phyloP scores from a whole-genome alignment of 352 stramenopile genomes.

The Globisporangium megalacanthum region DNA sequence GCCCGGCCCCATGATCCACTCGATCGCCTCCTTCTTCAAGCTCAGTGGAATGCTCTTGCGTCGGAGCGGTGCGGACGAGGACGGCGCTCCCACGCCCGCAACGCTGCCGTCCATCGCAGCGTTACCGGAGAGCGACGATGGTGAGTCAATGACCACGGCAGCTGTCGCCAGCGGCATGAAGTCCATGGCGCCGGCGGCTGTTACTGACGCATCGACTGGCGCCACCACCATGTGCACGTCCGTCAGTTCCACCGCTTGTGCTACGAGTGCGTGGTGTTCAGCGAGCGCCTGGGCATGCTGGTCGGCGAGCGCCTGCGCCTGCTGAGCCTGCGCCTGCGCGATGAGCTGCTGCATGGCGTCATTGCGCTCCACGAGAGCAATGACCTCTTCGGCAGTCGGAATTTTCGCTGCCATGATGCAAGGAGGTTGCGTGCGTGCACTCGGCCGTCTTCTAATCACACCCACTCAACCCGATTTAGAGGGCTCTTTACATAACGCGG shows the following conservation, averaged over 20 bases:
- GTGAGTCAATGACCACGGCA: background rate
- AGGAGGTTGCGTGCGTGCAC: too few species aligned
- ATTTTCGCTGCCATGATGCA: conserved; percentile 33
- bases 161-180: conserved; percentile 24
- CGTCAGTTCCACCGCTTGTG: background rate
- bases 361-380: conserved; percentile 40
- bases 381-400: conserved; percentile 45
- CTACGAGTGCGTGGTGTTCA: conserved; percentile 13
- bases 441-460: conserved; percentile 31
- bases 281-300: conserved; percentile 12
- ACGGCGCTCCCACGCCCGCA: too few species aligned
- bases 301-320: conserved; percentile 17
- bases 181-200: conserved; percentile 13
- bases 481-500: background rate
- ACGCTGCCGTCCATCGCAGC: too few species aligned
- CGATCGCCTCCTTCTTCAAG: conserved; percentile 81
- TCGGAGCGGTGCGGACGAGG: conserved; percentile 1
- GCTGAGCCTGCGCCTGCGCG: conserved; percentile 45
- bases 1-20: conserved; percentile 70
- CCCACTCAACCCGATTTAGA: conserved; percentile 2
- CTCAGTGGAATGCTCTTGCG: conserved; percentile 75
- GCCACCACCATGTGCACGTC: conserved; percentile 8
- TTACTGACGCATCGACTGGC: background rate
- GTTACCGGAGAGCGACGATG: too few species aligned
- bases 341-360: conserved; percentile 50